phyloP scores from a whole-genome alignment of 2,329 filamentous ascomycete species.

The Cercospora janseana region DNA sequence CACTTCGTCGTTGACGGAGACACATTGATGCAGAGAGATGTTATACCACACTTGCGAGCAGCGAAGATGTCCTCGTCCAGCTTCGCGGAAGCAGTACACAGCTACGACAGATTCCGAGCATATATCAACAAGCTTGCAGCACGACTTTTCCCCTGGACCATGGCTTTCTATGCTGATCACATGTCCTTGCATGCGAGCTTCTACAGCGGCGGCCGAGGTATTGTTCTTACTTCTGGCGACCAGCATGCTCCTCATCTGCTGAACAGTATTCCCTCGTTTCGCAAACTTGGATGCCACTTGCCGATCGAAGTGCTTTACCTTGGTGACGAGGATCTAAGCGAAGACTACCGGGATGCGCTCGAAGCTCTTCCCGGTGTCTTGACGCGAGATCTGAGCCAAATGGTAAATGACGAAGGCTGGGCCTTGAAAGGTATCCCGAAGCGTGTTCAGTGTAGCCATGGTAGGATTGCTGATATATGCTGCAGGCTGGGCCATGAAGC shows the following conservation, averaged over 20 bases:
- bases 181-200: conserved; percentile 38
- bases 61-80: neutral
- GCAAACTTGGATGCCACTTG: conserved; percentile 41
- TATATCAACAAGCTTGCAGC: conserved; percentile 43
- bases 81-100: conserved; percentile 32
- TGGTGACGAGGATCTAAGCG: conserved; percentile 46
- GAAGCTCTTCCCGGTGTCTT: conserved; percentile 46
- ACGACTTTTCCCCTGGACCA: conserved; percentile 43
- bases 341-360: conserved; percentile 44
- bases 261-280: conserved; percentile 44
- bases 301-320: conserved; percentile 46
- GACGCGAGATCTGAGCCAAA: conserved; percentile 46
- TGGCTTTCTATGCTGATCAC: conserved; percentile 47
- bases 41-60: conserved; percentile 16
- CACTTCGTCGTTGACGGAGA: conserved; percentile 12
- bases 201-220: conserved; percentile 44
- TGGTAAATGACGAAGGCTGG: conserved; percentile 49
- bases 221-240: conserved; percentile 49
- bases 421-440: conserved; percentile 32
- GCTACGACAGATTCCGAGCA: conserved; percentile 46
- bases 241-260: conserved; percentile 46
- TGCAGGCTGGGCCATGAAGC: conserved; percentile 48
- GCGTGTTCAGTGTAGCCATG: neutral
- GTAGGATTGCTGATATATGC: neutral
- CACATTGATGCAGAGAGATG: conserved; percentile 9